Evolutionary conservation across 306 rosid genomes (phyloP).

Genomic region (Begonia masoniana): DNA sequence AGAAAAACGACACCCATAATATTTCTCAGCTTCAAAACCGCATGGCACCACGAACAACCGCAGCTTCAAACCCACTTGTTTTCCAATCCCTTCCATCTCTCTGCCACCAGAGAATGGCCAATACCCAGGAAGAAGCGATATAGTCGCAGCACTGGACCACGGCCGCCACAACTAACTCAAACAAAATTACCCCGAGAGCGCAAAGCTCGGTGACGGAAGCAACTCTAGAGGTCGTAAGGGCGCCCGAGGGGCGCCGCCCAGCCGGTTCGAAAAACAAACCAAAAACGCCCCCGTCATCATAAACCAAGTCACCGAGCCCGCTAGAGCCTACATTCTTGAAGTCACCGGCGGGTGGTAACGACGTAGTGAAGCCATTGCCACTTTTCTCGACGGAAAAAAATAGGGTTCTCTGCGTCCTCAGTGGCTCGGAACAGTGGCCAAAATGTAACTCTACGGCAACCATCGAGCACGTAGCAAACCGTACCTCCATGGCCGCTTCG

Average conservation of each 20-base stretch:
- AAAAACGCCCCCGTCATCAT: conserved; percentile 62
- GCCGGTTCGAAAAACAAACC: conserved; percentile 91
- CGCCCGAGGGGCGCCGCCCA: conserved; percentile 86
- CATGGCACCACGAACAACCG: background rate
- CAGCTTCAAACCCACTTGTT: conserved; percentile 15
- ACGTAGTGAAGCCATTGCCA: conserved; percentile 62
- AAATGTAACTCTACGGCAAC: conserved; percentile 81
- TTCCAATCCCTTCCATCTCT: conserved; percentile 33
- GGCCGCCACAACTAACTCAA: background rate
- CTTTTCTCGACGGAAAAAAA: conserved; percentile 55
- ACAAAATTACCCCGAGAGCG: background rate
- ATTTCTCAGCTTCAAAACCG: conserved; percentile 74
- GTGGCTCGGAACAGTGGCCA: conserved; percentile 72
- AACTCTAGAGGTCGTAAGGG: conserved; percentile 52
- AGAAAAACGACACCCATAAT: conserved; percentile 21
- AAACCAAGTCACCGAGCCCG: conserved; percentile 66
- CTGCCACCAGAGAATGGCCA: conserved; percentile 28
- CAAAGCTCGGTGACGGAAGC: conserved; percentile 53
- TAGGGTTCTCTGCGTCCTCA: conserved; percentile 55
- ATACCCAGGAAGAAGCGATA: conserved; percentile 41
- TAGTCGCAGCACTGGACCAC: conserved; percentile 12
- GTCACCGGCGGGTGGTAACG: conserved; percentile 69
- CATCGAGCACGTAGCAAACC: conserved; percentile 70
- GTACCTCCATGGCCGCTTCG: conserved; percentile 93
- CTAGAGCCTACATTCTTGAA: conserved; percentile 85